Evolutionary conservation across 306 rosid genomes (phyloP), one percentile per base, ranked within the genome.

Genomic region (Fragaria nilgerrensis): DNA sequence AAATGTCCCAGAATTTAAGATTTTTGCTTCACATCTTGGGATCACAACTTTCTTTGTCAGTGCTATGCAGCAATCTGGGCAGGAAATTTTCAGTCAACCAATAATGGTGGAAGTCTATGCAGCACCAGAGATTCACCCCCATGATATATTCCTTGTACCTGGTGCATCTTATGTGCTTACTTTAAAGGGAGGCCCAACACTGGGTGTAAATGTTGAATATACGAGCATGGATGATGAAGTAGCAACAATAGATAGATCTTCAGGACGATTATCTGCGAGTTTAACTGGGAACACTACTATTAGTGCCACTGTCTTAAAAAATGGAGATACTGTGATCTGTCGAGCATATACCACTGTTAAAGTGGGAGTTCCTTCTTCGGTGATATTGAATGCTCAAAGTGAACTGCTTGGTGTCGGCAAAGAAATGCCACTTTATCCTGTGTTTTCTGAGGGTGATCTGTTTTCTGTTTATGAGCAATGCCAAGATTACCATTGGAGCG

Each of bases 381-480:
- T 84, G 80, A 68, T 74, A 49, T 90, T 94, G 84, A 87, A 89
- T 79, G 87, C 84, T 50, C 98, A 94, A 86, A 92, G 96, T 72
- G 93, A 92, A 73, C 92, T 84, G 67, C 96, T 94, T 77, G 92
- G 90, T 62, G 78, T 90, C 84, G 97, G 98, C 70, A 83, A 77
- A 71, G 88, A 84, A 84, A 87, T 92, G 87, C 90, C 95, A 75
- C 88, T 94, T 75, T 94, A 92, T 86, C 98, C 96, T 16, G 80
- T 84, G 81, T 90, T 90, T 85, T 83, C 92, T 41, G 91, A 94
- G 97, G 98, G 98, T 55, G 86, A 84, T 75, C 67, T 90, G 72
- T 90, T 92, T 88, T 91, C 98, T 63, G 87, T 92, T 80, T 92
- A 94, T 77, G 97, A 92, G 87, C 93, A 89, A 50, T 94, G 98